Evolutionary conservation across 139 green algal genomes (phyloP).

Genomic region (Chlorella sp.): DNA sequence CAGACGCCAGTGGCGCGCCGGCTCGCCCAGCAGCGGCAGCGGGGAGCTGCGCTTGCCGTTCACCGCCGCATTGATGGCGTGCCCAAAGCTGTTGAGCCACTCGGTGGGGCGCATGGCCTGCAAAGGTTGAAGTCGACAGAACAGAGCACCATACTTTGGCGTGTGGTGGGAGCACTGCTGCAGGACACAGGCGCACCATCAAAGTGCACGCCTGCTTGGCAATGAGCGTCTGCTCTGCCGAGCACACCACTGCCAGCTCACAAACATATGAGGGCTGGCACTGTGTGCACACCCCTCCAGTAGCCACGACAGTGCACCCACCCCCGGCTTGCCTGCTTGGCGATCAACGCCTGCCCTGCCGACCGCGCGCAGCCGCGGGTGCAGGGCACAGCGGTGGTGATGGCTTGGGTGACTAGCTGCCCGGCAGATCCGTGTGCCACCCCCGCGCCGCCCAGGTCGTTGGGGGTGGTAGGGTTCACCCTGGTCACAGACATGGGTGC

Average conservation of each 20-base stretch:
- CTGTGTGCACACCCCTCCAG: neutral
- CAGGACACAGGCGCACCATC: too few species aligned
- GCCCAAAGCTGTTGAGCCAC: slow-evolving; percentile 58
- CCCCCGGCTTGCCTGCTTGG: neutral
- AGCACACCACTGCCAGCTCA: neutral
- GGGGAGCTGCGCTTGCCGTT: slow-evolving; percentile 23
- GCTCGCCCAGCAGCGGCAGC: slow-evolving; percentile 36
- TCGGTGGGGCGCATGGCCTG: slow-evolving; percentile 44
- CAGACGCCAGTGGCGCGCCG: slow-evolving; percentile 7
- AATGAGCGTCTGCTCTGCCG: neutral
- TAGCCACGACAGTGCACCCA: too few species aligned
- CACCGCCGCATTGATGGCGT: slow-evolving; percentile 47
- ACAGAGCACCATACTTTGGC: neutral
- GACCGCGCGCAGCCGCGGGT: slow-evolving; percentile 17
- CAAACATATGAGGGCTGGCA: too few species aligned
- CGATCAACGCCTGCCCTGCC: slow-evolving; percentile 50
- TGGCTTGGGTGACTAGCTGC: slow-evolving; percentile 61
- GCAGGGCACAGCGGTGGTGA: slow-evolving; percentile 49
- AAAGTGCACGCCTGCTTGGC: neutral
- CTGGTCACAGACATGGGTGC: neutral
- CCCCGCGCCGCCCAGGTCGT: slow-evolving; percentile 33
- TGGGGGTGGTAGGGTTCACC: slow-evolving; percentile 26
- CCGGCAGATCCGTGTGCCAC: slow-evolving; percentile 57
- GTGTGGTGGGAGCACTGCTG: too few species aligned
- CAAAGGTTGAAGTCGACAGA: neutral